A percentile compares a stretch with the other conserved stretches of the same genome.
Evolutionary conservation across 805 yeast genomes (phyloP).

Genomic region (Helenozyma baotianmanensis): DNA sequence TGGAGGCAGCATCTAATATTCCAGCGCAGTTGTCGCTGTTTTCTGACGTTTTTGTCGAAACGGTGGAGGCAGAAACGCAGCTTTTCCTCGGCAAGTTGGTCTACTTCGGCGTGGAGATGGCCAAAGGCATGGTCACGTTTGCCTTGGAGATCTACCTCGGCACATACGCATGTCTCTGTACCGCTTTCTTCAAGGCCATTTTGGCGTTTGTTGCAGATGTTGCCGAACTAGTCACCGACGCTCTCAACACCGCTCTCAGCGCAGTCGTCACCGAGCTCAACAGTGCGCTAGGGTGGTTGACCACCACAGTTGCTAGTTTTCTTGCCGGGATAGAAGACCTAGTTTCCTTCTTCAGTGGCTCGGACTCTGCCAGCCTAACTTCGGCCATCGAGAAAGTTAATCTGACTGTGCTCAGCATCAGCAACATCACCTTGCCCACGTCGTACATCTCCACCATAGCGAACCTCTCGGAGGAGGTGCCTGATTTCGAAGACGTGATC

Average conservation of each 20-base stretch:
- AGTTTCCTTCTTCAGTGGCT: constrained; percentile 44
- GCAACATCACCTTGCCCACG: constrained; percentile 58
- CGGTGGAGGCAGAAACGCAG: constrained; percentile 45
- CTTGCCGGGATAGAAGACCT: constrained; percentile 44
- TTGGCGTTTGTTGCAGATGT: constrained; percentile 53
- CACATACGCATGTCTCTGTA: constrained; percentile 78
- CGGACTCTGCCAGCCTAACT: constrained; percentile 30
- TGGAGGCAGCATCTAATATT: constrained; percentile 29
- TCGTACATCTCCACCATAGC: constrained; percentile 57
- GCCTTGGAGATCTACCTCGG: constrained; percentile 64
- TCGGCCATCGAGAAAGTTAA: constrained; percentile 51
- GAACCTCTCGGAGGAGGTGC: constrained; percentile 47
- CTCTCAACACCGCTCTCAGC: constrained; percentile 56
- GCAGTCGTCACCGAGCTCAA: constrained; percentile 60
- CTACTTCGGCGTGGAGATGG: constrained; percentile 46
- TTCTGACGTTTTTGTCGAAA: constrained; percentile 50
- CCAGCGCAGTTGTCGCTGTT: constrained; percentile 55
- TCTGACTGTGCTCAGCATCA: constrained; percentile 12
- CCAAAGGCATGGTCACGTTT: constrained; percentile 9
- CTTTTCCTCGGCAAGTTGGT: constrained; percentile 54
- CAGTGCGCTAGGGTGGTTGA: constrained; percentile 58
- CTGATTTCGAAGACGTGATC: constrained; percentile 62
- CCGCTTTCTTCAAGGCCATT: constrained; percentile 69
- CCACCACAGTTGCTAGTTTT: constrained; percentile 53
- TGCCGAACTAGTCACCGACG: constrained; percentile 59